Conservation (phyloP, 2,329 filamentous ascomycete genomes). For the Purpureocillium lavendulum region DNA sequence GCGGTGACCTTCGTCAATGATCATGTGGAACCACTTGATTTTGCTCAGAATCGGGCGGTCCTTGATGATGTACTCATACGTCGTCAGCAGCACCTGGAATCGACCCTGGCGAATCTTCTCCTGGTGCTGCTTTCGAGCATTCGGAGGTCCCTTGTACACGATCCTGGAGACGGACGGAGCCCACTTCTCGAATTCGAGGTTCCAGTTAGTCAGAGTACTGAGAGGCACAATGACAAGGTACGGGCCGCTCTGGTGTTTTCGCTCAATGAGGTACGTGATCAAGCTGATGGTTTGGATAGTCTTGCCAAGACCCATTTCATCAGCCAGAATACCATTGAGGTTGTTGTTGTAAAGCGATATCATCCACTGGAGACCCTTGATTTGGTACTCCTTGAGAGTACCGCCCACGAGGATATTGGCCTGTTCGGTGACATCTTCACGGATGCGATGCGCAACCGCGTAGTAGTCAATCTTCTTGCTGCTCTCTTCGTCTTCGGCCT, state of each 20-base stretch:
- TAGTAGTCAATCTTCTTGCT: conserved; percentile 95
- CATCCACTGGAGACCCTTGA: conserved; percentile 99
- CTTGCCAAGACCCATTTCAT: conserved; percentile 99
- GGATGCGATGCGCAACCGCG: conserved; percentile 90
- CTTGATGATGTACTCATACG: conserved; percentile 99
- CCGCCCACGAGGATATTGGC: conserved; percentile 84
- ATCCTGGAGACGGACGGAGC: conserved; percentile 78
- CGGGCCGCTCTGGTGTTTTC: conserved; percentile 83
- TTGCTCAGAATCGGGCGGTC: conserved; percentile 91
- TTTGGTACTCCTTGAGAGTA: conserved; percentile 89
- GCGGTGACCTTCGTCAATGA: conserved; percentile 97
- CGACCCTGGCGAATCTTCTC: conserved; percentile 88
- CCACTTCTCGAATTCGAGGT: conserved; percentile 98
- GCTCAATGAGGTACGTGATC: conserved; percentile 94
- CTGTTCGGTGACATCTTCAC: conserved; percentile 82
- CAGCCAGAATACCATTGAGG: conserved; percentile 94
- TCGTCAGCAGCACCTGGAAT: conserved; percentile 94
- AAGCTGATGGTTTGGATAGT: conserved; percentile 98
- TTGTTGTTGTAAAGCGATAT: conserved; percentile 99
- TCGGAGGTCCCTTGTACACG: conserved; percentile 95
- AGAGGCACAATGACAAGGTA: conserved; percentile 96
- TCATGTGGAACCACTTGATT: conserved; percentile 99
- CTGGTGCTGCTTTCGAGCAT: conserved; percentile 79
- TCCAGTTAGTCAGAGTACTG: conserved; percentile 98
- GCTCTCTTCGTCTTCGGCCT: conserved; percentile 62